A percentile compares a stretch with the other conserved stretches of the same genome.
These are phyloP conservation scores for Inga laurina DNA, from an alignment of 306 rosid genomes.

Conservation along the genomic window DNA sequence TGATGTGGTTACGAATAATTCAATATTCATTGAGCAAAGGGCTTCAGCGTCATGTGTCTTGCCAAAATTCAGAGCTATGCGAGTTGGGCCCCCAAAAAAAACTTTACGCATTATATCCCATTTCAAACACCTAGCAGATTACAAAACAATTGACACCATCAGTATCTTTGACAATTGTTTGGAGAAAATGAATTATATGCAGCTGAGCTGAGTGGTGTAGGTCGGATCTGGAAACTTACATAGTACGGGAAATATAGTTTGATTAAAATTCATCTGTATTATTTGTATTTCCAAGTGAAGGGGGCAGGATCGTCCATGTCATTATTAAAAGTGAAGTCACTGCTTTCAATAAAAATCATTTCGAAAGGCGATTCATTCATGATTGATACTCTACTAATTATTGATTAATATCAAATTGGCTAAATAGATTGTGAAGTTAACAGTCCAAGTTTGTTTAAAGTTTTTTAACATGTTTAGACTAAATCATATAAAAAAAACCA, in stretches of 20 bases:
- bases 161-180: not conserved
- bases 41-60: too few relatives aligned
- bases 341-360: not conserved
- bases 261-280: not conserved
- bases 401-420: too few relatives aligned
- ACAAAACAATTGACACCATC: too few relatives aligned
- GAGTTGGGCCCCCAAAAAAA: too few relatives aligned
- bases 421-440: not conserved
- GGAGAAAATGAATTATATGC: not conserved
- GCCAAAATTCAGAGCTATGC: too few relatives aligned
- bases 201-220: not conserved
- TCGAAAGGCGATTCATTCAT: not conserved
- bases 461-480: not conserved
- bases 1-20: too few relatives aligned
- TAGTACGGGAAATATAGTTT: not conserved
- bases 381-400: not conserved
- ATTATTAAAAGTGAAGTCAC: not conserved
- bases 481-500: too few relatives aligned
- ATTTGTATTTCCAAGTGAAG: not conserved
- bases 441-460: not conserved
- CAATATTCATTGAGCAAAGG: too few relatives aligned
- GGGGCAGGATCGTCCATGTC: not conserved
- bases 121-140: too few relatives aligned
- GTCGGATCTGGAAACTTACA: not conserved
- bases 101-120: too few relatives aligned